phyloP scores from a whole-genome alignment of 169 alveolate genomes.

The Ichthyophthirius multifiliis region DNA sequence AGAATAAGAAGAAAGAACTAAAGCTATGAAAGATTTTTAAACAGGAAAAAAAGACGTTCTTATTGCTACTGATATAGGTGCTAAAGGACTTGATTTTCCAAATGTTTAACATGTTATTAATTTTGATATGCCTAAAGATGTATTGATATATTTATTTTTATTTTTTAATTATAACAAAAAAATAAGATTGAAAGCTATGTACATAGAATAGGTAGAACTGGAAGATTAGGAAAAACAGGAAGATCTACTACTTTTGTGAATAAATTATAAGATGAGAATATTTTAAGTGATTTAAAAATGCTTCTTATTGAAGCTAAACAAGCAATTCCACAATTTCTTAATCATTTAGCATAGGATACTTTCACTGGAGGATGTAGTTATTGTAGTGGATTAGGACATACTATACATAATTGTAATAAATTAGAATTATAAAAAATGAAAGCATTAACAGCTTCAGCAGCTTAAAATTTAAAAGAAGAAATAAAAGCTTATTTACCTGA shows the following conservation, averaged over 20 bases:
- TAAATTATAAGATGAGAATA: conserved; percentile 36
- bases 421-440: conserved; percentile 45
- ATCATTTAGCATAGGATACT: conserved; percentile 17
- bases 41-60: conserved; percentile 58
- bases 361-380: conserved; percentile 40
- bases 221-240: conserved; percentile 77
- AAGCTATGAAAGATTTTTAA: conserved; percentile 55
- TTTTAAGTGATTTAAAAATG: conserved; percentile 48
- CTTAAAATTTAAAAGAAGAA: conserved; percentile 6
- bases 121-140: conserved; percentile 69
- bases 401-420: conserved; percentile 42
- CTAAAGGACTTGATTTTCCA: conserved; percentile 72
- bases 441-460: not conserved
- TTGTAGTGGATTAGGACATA: conserved; percentile 58
- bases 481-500: not conserved
- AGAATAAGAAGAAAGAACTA: conserved; percentile 47
- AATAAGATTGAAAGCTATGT: conserved; percentile 58
- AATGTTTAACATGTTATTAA: conserved; percentile 69
- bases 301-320: conserved; percentile 34
- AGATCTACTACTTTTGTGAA: conserved; percentile 56
- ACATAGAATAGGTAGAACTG: conserved; percentile 84
- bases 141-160: not conserved
- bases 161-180: no score
- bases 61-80: conserved; percentile 79
- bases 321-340: conserved; percentile 25